These are phyloP conservation scores for Xylaria longipes DNA, from an alignment of 495 filamentous ascomycete genomes.

Conservation along the genomic window DNA sequence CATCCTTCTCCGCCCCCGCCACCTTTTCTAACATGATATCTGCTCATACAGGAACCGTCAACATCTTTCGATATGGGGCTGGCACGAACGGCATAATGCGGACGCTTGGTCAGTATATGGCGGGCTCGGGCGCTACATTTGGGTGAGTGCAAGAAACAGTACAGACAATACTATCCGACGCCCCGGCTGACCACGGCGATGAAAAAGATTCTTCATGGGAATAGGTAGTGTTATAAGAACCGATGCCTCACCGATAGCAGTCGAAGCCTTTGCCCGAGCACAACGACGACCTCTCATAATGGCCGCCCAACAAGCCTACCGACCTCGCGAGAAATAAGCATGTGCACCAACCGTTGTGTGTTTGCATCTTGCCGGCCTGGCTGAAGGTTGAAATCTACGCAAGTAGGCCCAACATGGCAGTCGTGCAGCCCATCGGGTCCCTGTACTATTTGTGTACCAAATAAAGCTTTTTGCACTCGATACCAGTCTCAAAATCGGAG, in stretches of 20 bases:
- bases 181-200: not conserved
- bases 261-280: slow-evolving; percentile 66
- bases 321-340: slow-evolving; percentile 37
- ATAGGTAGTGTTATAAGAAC: slow-evolving; percentile 96
- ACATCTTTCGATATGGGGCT: slow-evolving; percentile 91
- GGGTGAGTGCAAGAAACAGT: slow-evolving; percentile 64
- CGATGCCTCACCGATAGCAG: slow-evolving; percentile 68
- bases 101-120: slow-evolving; percentile 95
- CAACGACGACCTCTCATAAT: slow-evolving; percentile 68
- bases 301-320: slow-evolving; percentile 56
- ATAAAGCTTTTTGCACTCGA: slow-evolving; percentile 14
- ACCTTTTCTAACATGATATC: slow-evolving; percentile 32
- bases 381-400: not conserved
- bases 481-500: not conserved
- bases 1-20: not conserved
- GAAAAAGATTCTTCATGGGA: slow-evolving; percentile 92
- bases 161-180: not conserved
- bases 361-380: not conserved
- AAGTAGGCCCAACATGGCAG: not conserved
- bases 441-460: slow-evolving; percentile 24
- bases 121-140: slow-evolving; percentile 95
- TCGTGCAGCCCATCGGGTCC: slow-evolving; percentile 10
- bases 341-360: not conserved
- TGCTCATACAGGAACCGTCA: slow-evolving; percentile 72
- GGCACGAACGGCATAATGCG: slow-evolving; percentile 92